A percentile compares a stretch with the other conserved stretches of the same genome.
Evolutionary conservation across 2,329 filamentous ascomycete species (phyloP).

Genomic region (Pyrenophora teres): DNA sequence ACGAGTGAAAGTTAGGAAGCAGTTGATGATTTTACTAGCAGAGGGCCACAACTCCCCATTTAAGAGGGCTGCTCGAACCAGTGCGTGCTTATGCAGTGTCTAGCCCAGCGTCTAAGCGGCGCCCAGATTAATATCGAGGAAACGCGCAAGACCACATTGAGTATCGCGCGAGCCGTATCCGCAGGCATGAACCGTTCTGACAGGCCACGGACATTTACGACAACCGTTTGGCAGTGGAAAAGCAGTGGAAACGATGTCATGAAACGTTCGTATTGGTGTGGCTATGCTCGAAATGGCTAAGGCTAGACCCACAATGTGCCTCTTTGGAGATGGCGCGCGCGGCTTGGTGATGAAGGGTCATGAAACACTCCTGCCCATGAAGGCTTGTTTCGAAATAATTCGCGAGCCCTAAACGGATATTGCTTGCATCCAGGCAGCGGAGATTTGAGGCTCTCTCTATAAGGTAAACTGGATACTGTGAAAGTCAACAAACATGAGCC

Average conservation of each 20-base stretch:
- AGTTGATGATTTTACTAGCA: conserved; percentile 1
- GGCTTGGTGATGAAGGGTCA: conserved; percentile 21
- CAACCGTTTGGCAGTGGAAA: conserved; percentile 18
- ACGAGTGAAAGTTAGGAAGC: conserved; percentile 29
- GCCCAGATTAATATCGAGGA: conserved; percentile 1
- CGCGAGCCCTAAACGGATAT: conserved; percentile 16
- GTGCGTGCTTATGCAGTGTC: conserved; percentile 6
- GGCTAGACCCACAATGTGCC: background rate
- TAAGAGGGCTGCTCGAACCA: conserved; percentile 13
- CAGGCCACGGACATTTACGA: conserved; percentile 10
- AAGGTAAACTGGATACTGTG: too few species aligned
- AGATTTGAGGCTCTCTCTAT: background rate
- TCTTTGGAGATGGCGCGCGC: conserved; percentile 6
- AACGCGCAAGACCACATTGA: conserved; percentile 14
- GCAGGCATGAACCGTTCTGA: conserved; percentile 14
- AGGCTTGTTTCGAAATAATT: conserved; percentile 21
- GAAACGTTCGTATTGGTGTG: conserved; percentile 22
- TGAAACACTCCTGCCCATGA: conserved; percentile 20
- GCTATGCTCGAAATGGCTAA: conserved; percentile 10
- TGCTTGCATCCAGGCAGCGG: conserved; percentile 8
- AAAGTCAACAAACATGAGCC: too few species aligned
- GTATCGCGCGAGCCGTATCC: conserved; percentile 22
- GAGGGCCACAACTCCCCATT: conserved; percentile 2
- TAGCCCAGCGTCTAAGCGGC: conserved; percentile 1
- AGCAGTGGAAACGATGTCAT: conserved; percentile 18